Percentiles rank a stretch among this genome's conserved stretches.
Conservation (phyloP, 176 grass and related monocot species). For the Guadua angustifolia region DNA sequence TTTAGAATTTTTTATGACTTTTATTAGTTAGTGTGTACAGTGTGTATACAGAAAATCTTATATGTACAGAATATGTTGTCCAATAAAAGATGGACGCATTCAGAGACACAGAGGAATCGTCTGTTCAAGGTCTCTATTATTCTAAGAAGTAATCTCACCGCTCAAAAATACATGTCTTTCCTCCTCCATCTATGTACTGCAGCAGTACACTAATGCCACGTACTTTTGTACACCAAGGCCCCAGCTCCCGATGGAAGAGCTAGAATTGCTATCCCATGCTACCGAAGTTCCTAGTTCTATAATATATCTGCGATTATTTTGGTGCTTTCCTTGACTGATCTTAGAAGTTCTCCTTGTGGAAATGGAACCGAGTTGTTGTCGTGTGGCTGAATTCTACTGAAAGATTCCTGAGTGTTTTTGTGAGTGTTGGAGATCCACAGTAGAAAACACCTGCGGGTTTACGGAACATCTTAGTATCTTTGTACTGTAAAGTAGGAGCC, state of each 20-base stretch:
- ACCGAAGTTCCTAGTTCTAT: conserved; percentile 40
- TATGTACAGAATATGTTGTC: too few species aligned
- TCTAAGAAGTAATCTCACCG: conserved; percentile 47
- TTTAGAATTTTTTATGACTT: too few species aligned
- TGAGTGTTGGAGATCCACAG: conserved; percentile 76
- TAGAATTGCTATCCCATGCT: conserved; percentile 50
- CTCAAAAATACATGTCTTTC: conserved; percentile 8
- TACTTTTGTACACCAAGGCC: conserved; percentile 40
- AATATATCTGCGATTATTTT: conserved; percentile 33
- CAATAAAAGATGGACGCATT: not conserved
- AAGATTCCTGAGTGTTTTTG: conserved; percentile 75
- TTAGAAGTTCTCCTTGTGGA: conserved; percentile 99
- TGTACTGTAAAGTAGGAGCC: conserved; percentile 6
- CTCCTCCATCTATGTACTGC: conserved; percentile 42
- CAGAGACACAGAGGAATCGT: not conserved
- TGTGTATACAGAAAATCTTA: too few species aligned
- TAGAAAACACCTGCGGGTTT: conserved; percentile 92
- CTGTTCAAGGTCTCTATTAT: conserved; percentile 38
- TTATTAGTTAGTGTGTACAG: too few species aligned
- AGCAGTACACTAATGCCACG: conserved; percentile 21
- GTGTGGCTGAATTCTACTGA: conserved; percentile 89
- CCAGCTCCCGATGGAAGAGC: conserved; percentile 30
- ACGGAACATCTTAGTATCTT: conserved; percentile 8
- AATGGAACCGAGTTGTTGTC: conserved; percentile 86
- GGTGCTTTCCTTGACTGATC: conserved; percentile 16